A percentile compares a stretch with the other conserved stretches of the same genome.
phyloP scores from a whole-genome alignment of 106 monocot species.

The Ottelia alismoides region DNA sequence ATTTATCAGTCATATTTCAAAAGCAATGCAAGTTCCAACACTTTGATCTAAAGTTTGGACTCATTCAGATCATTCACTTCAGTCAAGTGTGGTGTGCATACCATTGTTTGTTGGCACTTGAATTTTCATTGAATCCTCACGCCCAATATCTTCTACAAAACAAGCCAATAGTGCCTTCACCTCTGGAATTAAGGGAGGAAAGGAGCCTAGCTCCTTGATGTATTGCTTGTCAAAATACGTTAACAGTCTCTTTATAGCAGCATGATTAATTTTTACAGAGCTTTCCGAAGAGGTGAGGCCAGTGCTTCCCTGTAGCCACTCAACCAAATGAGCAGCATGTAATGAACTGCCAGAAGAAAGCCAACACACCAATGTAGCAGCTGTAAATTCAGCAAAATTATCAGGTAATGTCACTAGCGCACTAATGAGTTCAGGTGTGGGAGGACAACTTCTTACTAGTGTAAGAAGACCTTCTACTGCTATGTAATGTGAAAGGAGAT shows the following conservation, averaged over 20 bases:
- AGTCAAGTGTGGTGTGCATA: too few species aligned
- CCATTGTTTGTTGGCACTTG: too few species aligned
- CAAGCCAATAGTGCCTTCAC: too few species aligned
- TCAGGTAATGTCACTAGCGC: constrained; percentile 2
- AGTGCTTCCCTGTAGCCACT: constrained; percentile 4
- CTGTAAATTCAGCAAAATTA: constrained; percentile 2
- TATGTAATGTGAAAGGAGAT: not conserved
- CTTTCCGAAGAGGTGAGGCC: not conserved
- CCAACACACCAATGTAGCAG: constrained; percentile 8
- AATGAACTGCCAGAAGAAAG: not conserved
- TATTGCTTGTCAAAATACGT: not conserved
- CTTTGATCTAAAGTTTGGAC: too few species aligned
- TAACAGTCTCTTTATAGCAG: constrained; percentile 1
- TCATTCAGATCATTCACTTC: too few species aligned
- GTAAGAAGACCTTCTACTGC: constrained; percentile 13
- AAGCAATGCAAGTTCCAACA: too few species aligned
- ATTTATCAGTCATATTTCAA: too few species aligned
- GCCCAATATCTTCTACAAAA: too few species aligned
- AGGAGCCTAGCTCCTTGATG: too few species aligned
- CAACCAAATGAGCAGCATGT: not conserved
- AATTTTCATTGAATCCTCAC: too few species aligned
- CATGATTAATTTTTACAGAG: not conserved
- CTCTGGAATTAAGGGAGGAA: too few species aligned
- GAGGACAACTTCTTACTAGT: constrained; percentile 5
- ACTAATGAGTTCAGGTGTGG: constrained; percentile 5